Evolutionary conservation across 106 monocot species (phyloP).

Genomic region (Phalaenopsis aphrodite): DNA sequence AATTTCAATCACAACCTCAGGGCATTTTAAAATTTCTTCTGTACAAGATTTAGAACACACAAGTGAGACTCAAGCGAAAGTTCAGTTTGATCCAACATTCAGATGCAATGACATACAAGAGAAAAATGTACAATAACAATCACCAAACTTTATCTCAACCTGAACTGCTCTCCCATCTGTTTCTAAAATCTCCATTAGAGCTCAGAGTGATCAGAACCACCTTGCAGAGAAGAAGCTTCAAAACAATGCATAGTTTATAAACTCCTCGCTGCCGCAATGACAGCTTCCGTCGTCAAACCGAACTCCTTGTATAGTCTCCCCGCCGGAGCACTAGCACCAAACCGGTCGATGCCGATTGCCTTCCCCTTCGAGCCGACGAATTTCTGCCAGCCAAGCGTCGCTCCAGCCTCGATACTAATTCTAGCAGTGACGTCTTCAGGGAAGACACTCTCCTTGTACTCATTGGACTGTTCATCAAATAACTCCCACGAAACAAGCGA

Average conservation of each 20-base stretch:
- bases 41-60: too few species aligned
- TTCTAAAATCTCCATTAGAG: background rate
- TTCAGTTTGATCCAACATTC: background rate
- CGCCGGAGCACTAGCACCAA: constrained; percentile 87
- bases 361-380: constrained; percentile 59
- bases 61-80: background rate
- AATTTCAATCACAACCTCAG: too few species aligned
- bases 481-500: constrained; percentile 85
- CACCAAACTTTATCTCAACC: too few species aligned
- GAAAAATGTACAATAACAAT: too few species aligned
- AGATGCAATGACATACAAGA: too few species aligned
- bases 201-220: background rate
- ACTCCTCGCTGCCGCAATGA: constrained; percentile 42
- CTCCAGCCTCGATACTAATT: constrained; percentile 73
- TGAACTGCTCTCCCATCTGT: background rate
- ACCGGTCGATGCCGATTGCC: constrained; percentile 69
- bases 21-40: too few species aligned
- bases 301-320: constrained; percentile 84
- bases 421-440: constrained; percentile 58
- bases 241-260: background rate
- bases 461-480: constrained; percentile 64
- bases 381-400: constrained; percentile 77
- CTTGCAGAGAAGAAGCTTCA: background rate
- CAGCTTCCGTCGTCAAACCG: constrained; percentile 61
- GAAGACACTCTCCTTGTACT: constrained; percentile 73